Conservation (phyloP, 768 basidiomycete species). For the Phaeolepiota aurea region DNA sequence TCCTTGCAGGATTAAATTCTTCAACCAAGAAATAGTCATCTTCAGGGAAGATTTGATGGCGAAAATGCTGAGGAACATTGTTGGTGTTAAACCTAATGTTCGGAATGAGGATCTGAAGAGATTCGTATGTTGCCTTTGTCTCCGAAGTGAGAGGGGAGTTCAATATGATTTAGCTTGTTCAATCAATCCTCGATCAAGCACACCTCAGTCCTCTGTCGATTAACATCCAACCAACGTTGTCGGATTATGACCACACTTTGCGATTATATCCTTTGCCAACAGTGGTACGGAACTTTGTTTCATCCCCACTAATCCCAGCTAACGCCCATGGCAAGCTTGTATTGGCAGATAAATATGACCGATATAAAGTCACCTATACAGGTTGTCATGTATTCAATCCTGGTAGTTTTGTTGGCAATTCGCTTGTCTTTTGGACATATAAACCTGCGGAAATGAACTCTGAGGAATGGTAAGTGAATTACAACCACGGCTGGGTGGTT, state of each 20-base stretch:
- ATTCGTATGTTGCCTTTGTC: constrained; percentile 50
- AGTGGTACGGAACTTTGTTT: constrained; percentile 42
- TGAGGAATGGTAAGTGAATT: constrained; percentile 71
- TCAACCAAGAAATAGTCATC: constrained; percentile 91
- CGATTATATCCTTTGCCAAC: constrained; percentile 93
- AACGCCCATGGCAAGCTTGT: constrained; percentile 52
- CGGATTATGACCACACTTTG: constrained; percentile 88
- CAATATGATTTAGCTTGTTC: constrained; percentile 65
- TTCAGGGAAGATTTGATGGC: constrained; percentile 93
- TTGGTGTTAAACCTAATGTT: constrained; percentile 79
- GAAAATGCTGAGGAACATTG: constrained; percentile 85
- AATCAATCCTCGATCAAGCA: constrained; percentile 90
- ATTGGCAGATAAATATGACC: constrained; percentile 93
- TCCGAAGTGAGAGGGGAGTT: not conserved
- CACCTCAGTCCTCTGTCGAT: constrained; percentile 86
- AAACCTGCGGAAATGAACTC: constrained; percentile 80
- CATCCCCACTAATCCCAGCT: constrained; percentile 1
- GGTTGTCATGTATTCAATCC: constrained; percentile 99
- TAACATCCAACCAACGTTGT: constrained; percentile 77
- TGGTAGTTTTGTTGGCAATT: constrained; percentile 79
- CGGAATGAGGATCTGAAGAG: constrained; percentile 77
- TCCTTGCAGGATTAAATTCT: constrained; percentile 92
- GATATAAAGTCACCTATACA: constrained; percentile 93
- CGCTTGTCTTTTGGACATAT: constrained; percentile 85
- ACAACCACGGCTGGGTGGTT: no score